Base-by-base conservation (phyloP, 2,329 filamentous ascomycete species). In the Periglandula ipomoeae region DNA sequence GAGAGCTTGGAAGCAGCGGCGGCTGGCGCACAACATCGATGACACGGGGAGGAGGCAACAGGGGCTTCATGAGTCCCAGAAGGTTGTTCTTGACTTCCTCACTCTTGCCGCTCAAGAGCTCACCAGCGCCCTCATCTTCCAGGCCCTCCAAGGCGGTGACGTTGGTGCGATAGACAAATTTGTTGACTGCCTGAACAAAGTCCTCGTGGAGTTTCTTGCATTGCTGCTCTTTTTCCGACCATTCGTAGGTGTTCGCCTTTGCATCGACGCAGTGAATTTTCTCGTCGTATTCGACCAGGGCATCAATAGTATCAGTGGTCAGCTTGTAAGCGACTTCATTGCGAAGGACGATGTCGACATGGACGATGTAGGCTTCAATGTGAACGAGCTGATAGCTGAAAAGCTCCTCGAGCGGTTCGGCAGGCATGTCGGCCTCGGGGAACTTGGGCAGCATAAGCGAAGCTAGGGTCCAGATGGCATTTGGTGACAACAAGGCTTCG, bases 321-420 rank as follows among this genome's bases (percentile, higher is more conserved):
- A 98, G 79, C 79, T 98, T 98, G 79, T 90, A 97, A 58, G 90
- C 93, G 62, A 98, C 89, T 73, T 97, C 93, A 66, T 95, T 93
- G 69, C 90, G 86, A 61, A 94, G 82, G 52, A 98, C 91, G 89
- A 97, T 95, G 73, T 98, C 93, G 69, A 98, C 89, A 69, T 97
- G 91, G 53, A 98, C 93, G 59, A 97, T 91, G 67, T 98, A 98
- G 46, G 93, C 93, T 71, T 97, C 90, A 59, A 97, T 74, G 66
- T 96, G 89, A 62, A 96, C 75, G 63, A 96, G 80, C 73, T 94
- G 86, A 70, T 91, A 93, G 78, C 94, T 94, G 78, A 87, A 89
- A 54, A 96, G 73, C 55, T 87, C 87, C 70, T 96, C 89, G 57
- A 91, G 76, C 56, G 95, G 74, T 41, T 96, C 89, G 68, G 84